These are phyloP conservation scores for Chlamydomonas applanata DNA, from an alignment of 139 green algal genomes.

Conservation along the genomic window DNA sequence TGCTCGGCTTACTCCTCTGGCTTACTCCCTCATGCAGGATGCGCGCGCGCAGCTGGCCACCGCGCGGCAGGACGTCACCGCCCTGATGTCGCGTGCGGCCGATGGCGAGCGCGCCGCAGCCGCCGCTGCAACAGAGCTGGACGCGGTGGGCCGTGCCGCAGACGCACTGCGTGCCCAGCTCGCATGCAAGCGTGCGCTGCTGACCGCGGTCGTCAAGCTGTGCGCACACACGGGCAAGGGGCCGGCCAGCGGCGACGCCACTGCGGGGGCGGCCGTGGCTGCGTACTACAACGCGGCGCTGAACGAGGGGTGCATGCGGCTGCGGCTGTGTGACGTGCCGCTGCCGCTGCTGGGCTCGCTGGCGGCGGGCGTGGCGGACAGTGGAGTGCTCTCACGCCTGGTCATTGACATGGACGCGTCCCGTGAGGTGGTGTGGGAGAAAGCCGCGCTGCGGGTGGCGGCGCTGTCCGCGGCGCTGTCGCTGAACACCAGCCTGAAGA, in stretches of 20 bases:
- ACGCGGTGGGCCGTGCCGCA: not conserved
- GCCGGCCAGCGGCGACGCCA: too few species aligned
- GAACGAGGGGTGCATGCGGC: not conserved
- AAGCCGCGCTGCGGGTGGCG: not conserved
- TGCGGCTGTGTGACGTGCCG: not conserved
- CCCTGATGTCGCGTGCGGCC: too few species aligned
- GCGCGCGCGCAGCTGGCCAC: too few species aligned
- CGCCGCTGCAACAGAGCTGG: not conserved
- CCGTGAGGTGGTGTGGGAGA: not conserved
- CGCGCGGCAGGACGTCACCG: too few species aligned
- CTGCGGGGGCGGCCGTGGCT: not conserved
- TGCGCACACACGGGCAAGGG: not conserved
- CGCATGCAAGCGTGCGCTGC: slow-evolving; percentile 10
- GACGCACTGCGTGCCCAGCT: slow-evolving; percentile 6
- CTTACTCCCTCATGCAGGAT: too few species aligned
- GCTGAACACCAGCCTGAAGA: slow-evolving; percentile 2
- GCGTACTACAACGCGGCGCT: slow-evolving; percentile 19
- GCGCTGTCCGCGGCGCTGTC: not conserved
- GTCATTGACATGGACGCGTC: slow-evolving; percentile 4
- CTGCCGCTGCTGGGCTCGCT: not conserved
- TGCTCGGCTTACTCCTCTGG: too few species aligned
- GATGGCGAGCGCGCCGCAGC: too few species aligned
- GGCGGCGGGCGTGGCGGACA: not conserved
- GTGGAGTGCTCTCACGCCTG: not conserved
- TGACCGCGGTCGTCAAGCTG: not conserved